These are phyloP conservation scores for Paracamarosporium sp. DNA, from an alignment of 2,329 filamentous ascomycete genomes.

Conservation along the genomic window DNA sequence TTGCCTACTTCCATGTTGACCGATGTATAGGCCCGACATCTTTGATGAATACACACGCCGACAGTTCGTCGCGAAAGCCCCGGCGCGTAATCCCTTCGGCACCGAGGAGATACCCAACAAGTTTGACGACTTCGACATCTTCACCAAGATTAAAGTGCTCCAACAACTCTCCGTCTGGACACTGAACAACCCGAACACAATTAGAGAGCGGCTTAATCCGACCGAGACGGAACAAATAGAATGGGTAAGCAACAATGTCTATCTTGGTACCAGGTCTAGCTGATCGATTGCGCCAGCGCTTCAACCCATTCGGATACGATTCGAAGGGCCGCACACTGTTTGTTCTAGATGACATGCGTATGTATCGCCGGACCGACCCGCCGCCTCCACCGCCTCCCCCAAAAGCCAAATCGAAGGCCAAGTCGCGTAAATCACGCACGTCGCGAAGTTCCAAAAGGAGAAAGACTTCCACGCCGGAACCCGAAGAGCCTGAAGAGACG, in stretches of 20 bases:
- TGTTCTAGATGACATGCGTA: slow-evolving; percentile 89
- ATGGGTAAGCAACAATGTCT: slow-evolving; percentile 69
- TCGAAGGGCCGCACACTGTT: slow-evolving; percentile 85
- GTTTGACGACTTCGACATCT: slow-evolving; percentile 83
- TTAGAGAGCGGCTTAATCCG: slow-evolving; percentile 85
- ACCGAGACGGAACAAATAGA: slow-evolving; percentile 80
- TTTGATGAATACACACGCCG: slow-evolving; percentile 94
- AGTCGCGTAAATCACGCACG: slow-evolving; percentile 6
- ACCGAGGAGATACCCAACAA: slow-evolving; percentile 72
- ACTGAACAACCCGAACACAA: slow-evolving; percentile 83
- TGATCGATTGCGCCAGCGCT: slow-evolving; percentile 54
- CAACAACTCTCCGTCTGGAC: slow-evolving; percentile 91
- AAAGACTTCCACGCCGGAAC: slow-evolving; percentile 60
- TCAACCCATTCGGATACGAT: slow-evolving; percentile 89
- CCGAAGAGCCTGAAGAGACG: slow-evolving; percentile 51
- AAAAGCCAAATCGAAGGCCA: slow-evolving; percentile 57
- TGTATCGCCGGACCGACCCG: slow-evolving; percentile 87
- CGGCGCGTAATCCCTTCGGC: slow-evolving; percentile 84
- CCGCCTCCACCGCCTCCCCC: slow-evolving; percentile 64
- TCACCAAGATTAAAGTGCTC: slow-evolving; percentile 81
- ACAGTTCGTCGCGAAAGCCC: slow-evolving; percentile 84
- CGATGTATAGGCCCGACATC: slow-evolving; percentile 70
- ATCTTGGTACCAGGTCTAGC: slow-evolving; percentile 4
- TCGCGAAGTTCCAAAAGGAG: slow-evolving; percentile 69
- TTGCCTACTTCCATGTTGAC: slow-evolving; percentile 20